phyloP scores from a whole-genome alignment of 805 yeast genomes.

The Sugiyamaella mastotermitis region DNA sequence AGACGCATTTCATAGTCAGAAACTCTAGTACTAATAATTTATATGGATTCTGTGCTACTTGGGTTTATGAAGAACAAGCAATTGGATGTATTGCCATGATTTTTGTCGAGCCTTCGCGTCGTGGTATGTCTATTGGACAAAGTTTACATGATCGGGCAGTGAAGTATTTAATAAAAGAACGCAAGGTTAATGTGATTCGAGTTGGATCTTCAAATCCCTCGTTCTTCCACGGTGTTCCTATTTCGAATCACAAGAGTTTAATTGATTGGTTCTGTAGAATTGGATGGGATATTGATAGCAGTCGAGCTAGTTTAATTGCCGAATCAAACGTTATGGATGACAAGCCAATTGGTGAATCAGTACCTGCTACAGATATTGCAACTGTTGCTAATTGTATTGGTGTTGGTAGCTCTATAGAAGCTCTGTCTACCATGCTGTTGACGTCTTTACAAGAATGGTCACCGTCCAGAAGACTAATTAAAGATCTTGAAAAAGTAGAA shows the following conservation, averaged over 20 bases:
- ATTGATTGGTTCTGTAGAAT: slow-evolving; percentile 21
- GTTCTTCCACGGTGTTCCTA: slow-evolving; percentile 25
- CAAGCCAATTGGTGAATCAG: neutral
- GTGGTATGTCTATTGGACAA: slow-evolving; percentile 51
- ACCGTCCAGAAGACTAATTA: slow-evolving; percentile 48
- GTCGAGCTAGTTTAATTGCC: slow-evolving; percentile 6
- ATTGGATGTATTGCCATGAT: slow-evolving; percentile 43
- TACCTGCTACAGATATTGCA: neutral
- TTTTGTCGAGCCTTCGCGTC: slow-evolving; percentile 47
- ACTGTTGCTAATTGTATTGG: neutral
- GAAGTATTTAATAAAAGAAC: slow-evolving; percentile 41
- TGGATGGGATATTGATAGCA: slow-evolving; percentile 20
- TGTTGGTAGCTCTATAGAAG: slow-evolving; percentile 1
- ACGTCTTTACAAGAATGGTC: slow-evolving; percentile 41
- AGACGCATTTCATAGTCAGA: slow-evolving; percentile 47
- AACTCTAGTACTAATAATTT: slow-evolving; percentile 49
- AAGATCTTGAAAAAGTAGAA: slow-evolving; percentile 52
- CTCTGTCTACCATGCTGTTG: slow-evolving; percentile 32
- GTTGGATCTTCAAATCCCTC: slow-evolving; percentile 47
- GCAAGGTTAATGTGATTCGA: slow-evolving; percentile 35
- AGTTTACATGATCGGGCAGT: slow-evolving; percentile 49
- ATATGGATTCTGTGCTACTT: slow-evolving; percentile 50
- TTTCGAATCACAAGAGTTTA: slow-evolving; percentile 8
- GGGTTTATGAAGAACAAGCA: slow-evolving; percentile 37
- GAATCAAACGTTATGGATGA: neutral